Evolutionary conservation across 805 yeast species (phyloP).

Genomic region (Candida cerambycidarum): DNA sequence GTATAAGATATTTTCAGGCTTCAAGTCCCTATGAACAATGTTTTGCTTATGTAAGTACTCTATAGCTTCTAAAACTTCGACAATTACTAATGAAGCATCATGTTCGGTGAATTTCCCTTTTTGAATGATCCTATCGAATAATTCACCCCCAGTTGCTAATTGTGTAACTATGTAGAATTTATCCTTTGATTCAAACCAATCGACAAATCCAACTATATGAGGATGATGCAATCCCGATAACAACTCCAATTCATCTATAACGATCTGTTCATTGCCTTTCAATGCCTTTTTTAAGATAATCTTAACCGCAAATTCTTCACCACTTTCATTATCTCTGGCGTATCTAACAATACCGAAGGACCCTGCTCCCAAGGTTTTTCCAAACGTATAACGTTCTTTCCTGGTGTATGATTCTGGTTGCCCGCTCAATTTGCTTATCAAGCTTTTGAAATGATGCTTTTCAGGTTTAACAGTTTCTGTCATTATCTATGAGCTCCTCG

Average conservation of each 20-base stretch:
- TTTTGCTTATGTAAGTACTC: conserved; percentile 71
- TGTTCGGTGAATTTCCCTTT: conserved; percentile 84
- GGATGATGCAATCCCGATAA: conserved; percentile 72
- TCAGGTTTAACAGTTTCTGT: conserved; percentile 12
- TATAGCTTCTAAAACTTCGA: conserved; percentile 76
- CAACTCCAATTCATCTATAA: conserved; percentile 73
- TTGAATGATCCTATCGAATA: conserved; percentile 81
- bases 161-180: conserved; percentile 93
- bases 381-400: conserved; percentile 71
- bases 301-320: conserved; percentile 84
- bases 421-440: conserved; percentile 59
- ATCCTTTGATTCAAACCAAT: conserved; percentile 91
- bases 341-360: conserved; percentile 89
- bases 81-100: conserved; percentile 76
- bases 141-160: conserved; percentile 93
- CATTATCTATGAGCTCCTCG: not conserved
- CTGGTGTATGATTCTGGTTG: conserved; percentile 71
- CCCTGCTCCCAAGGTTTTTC: conserved; percentile 90
- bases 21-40: conserved; percentile 91
- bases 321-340: conserved; percentile 52
- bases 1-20: conserved; percentile 90
- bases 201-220: conserved; percentile 84
- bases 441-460: conserved; percentile 28
- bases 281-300: conserved; percentile 84
- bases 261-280: conserved; percentile 72